A percentile compares a stretch with the other conserved stretches of the same genome.
Evolutionary conservation across 2,329 filamentous ascomycete genomes (phyloP).

Genomic region (Cladosporium sp.): DNA sequence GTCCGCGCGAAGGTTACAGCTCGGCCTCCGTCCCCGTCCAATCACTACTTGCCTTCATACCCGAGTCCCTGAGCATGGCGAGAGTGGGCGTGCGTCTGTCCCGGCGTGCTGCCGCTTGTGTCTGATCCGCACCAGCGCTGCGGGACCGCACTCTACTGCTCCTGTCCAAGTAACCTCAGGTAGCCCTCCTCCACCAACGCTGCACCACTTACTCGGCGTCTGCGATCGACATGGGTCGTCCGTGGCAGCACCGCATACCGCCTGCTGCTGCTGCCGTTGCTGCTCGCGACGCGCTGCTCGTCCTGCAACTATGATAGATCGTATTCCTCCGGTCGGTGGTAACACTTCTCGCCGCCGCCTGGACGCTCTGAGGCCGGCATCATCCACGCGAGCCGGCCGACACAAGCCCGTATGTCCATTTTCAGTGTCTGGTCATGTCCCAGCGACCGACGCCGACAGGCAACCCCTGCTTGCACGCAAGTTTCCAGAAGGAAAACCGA

Average conservation of each 20-base stretch:
- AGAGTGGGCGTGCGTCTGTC: background rate
- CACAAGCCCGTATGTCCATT: constrained; percentile 11
- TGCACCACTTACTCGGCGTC: background rate
- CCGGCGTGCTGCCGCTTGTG: constrained; percentile 9
- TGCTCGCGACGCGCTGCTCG: background rate
- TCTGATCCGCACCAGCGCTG: constrained; percentile 13
- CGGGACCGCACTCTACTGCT: constrained; percentile 10
- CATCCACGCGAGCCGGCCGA: constrained; percentile 15
- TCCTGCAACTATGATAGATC: background rate
- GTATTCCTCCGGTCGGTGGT: background rate
- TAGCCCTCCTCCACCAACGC: background rate
- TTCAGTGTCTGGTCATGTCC: background rate
- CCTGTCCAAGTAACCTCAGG: background rate
- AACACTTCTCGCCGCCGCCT: background rate
- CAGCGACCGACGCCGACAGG: constrained; percentile 4
- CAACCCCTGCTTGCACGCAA: constrained; percentile 8
- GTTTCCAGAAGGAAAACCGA: constrained; percentile 16
- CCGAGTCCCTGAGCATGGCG: constrained; percentile 8
- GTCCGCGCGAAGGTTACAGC: constrained; percentile 4
- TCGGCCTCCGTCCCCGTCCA: background rate
- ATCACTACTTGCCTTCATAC: background rate
- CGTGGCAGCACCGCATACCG: constrained; percentile 7
- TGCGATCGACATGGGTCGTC: constrained; percentile 6
- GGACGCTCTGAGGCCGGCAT: background rate
- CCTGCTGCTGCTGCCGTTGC: background rate